Conservation (phyloP, 805 yeast genomes). For the Myxozyma neotropica region DNA sequence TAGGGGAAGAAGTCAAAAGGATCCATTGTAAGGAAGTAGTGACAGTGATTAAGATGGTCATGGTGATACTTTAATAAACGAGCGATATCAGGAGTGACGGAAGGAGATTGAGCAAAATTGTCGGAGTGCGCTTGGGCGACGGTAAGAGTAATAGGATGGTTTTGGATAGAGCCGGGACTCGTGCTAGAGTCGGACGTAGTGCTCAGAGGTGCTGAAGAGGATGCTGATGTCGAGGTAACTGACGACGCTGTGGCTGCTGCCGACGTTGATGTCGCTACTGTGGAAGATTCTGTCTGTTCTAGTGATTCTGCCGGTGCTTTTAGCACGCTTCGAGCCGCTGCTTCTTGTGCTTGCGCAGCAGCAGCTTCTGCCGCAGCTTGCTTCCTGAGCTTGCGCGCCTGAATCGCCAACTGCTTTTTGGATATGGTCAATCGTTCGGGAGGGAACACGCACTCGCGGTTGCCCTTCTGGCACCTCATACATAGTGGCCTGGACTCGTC, state of each 20-base stretch:
- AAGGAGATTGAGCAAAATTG: background rate
- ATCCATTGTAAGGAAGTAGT: slow-evolving; percentile 27
- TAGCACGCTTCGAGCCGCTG: too few relatives aligned
- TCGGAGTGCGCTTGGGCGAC: background rate
- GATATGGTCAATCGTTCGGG: slow-evolving; percentile 21
- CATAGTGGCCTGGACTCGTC: slow-evolving; percentile 30
- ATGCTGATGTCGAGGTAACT: too few relatives aligned
- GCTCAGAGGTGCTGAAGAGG: too few relatives aligned
- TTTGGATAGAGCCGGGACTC: too few relatives aligned
- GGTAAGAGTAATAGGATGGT: too few relatives aligned
- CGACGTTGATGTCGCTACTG: too few relatives aligned
- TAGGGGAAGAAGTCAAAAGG: slow-evolving; percentile 20
- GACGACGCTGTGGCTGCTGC: too few relatives aligned
- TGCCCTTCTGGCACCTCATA: slow-evolving; percentile 26
- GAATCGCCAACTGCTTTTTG: slow-evolving; percentile 23
- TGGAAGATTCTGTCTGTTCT: too few relatives aligned
- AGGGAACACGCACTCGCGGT: slow-evolving; percentile 29
- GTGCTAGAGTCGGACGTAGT: too few relatives aligned
- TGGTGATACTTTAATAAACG: slow-evolving; percentile 19
- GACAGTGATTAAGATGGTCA: slow-evolving; percentile 18
- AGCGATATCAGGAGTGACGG: slow-evolving; percentile 16
- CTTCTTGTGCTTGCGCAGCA: too few relatives aligned
- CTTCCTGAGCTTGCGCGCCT: slow-evolving; percentile 9
- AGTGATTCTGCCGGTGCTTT: too few relatives aligned
- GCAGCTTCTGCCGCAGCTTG: slow-evolving; percentile 22